These are phyloP conservation scores for Cylindrotheca closterium DNA, from an alignment of 108 stramenopile genomes.

Conservation along the genomic window DNA sequence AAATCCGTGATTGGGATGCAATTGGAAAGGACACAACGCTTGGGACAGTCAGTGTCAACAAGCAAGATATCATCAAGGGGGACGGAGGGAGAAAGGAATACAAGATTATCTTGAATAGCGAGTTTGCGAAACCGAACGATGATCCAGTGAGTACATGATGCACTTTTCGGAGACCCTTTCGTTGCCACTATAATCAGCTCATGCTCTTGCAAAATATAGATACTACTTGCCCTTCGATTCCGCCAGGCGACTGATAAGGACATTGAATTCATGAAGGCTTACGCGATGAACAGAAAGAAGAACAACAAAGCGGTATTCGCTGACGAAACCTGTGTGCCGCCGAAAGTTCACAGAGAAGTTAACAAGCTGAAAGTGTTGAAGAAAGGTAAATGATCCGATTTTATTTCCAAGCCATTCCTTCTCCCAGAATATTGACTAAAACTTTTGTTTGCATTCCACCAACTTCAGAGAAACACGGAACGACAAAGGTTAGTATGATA, in stretches of 20 bases:
- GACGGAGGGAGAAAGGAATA: slow-evolving; percentile 54
- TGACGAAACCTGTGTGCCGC: slow-evolving; percentile 11
- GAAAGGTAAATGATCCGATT: slow-evolving; percentile 5
- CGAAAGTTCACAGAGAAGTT: slow-evolving; percentile 2
- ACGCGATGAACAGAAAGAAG: slow-evolving; percentile 2
- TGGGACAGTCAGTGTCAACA: slow-evolving; percentile 46
- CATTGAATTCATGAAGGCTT: slow-evolving; percentile 14
- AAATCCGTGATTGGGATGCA: slow-evolving; percentile 64
- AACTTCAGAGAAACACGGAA: no score
- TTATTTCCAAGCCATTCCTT: no score
- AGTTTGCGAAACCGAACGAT: not conserved
- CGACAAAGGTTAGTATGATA: no score
- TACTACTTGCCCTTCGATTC: slow-evolving; percentile 19
- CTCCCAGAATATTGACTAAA: no score
- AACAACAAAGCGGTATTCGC: slow-evolving; percentile 13
- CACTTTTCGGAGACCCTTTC: no score
- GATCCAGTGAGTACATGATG: not conserved
- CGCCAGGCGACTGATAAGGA: slow-evolving; percentile 14
- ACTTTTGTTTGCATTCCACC: no score
- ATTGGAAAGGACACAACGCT: slow-evolving; percentile 41
- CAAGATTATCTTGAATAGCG: slow-evolving; percentile 2
- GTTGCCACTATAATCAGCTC: not conserved
- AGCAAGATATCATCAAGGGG: slow-evolving; percentile 27
- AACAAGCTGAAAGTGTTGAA: not conserved
- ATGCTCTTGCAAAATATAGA: not conserved